Evolutionary conservation across 257 asterid genomes (phyloP).

Genomic region (Solanum medicagineum): DNA sequence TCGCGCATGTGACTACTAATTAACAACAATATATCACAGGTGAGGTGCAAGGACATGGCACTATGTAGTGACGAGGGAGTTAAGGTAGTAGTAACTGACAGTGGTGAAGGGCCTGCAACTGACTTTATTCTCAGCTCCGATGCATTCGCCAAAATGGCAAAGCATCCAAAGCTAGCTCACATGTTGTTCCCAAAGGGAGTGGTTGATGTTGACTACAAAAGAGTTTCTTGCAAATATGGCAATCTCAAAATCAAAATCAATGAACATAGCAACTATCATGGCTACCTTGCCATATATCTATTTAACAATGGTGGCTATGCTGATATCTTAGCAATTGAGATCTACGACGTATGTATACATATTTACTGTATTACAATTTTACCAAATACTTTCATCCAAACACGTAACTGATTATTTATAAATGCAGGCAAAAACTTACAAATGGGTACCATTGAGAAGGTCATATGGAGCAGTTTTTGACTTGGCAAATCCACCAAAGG

Average conservation of each 20-base stretch:
- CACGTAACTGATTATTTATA: background rate
- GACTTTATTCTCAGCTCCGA: slow-evolving; percentile 12
- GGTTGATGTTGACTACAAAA: slow-evolving; percentile 6
- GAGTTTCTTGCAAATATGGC: slow-evolving; percentile 9
- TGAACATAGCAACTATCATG: slow-evolving; percentile 10
- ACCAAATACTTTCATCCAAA: background rate
- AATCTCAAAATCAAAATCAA: background rate
- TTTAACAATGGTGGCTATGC: slow-evolving; percentile 5
- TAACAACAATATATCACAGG: slow-evolving; percentile 1
- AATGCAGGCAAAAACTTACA: background rate
- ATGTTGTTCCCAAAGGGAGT: slow-evolving; percentile 12
- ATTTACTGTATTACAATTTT: no score
- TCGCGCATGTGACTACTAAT: background rate
- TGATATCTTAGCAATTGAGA: slow-evolving; percentile 3
- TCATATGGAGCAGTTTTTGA: slow-evolving; percentile 19
- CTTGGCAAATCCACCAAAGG: slow-evolving; percentile 8
- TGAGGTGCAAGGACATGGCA: slow-evolving; percentile 13
- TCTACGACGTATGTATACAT: background rate
- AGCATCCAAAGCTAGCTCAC: background rate
- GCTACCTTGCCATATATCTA: slow-evolving; percentile 1
- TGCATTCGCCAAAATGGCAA: slow-evolving; percentile 10
- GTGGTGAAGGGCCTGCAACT: slow-evolving; percentile 4
- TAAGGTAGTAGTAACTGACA: slow-evolving; percentile 17
- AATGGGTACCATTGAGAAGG: slow-evolving; percentile 3
- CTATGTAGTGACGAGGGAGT: slow-evolving; percentile 11